Evolutionary conservation across 169 alveolate species (phyloP), one percentile per base, ranked within the genome.

Genomic region (Eimeria tenella): DNA sequence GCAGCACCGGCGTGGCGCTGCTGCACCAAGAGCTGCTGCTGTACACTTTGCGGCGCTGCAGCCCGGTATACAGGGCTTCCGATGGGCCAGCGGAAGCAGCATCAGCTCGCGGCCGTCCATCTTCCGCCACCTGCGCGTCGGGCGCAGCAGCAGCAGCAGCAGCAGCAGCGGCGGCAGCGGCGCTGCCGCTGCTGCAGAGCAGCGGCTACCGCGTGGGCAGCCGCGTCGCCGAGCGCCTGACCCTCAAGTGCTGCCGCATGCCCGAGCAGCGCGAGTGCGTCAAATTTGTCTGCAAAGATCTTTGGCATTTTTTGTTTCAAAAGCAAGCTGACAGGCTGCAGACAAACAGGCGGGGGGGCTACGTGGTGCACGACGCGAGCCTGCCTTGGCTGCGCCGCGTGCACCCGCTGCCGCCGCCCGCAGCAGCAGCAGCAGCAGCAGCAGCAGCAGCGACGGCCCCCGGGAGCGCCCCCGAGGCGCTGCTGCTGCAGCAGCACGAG

Each of bases 291-390:
- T 96, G 97, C 82, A 94, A 94, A 55, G 96, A 96, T 15, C 58
- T 96, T 31, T 96, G 97, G 97, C 91, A 86, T 17, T 60, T 94
- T 70, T 86, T 96, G 58, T 96, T 96, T 50, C 93, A 89, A 58
- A 96, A 96, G 55, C 97, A 96, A 53, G 97, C 97, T n/a, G 97
- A 96, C 83, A 81, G 97, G 31, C 81, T 96, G 65, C 95, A 96
- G 50, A 96, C 97, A 13, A 95, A 96, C 56, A 84, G 95, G 63
- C 84, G 95, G 49, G 97, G 97, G 21, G 96, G 96, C 1, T 95
- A 95, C 82, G 95, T 95, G 6, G 93, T 95, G 10, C 93, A 92
- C 25, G 97, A 95, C 87, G 86, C 89, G 82, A 77, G 75, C 25
- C 74, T 94, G 13, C 86, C 95, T 19, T 95, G 97, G 97, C 95